Base-by-base conservation (phyloP, 2,329 filamentous ascomycete genomes). In the Pestalotiopsis sp. region DNA sequence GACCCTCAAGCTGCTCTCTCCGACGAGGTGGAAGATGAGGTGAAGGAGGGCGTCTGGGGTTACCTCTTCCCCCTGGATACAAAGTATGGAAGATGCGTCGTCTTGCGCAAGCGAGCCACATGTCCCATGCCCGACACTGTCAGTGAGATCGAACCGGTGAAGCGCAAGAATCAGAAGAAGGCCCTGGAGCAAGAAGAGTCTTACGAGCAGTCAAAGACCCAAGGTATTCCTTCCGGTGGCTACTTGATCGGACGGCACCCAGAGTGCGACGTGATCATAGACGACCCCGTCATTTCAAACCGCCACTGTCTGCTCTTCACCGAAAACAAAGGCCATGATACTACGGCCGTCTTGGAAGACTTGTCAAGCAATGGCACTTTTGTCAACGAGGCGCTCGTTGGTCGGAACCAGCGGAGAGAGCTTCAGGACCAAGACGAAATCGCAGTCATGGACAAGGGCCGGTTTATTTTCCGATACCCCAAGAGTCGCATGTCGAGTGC, bases 351-450 rank as follows among this genome's bases (percentile, higher is more conserved):
- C 13, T 81, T 99, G 4, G 95, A 99, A 79, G 96, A 99, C 79
- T 83, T 98, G 23, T 99, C 96, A 6, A 96, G 91, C 77, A 99
- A 99, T 78, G 96, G 96, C 65, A 99, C 97, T 0, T 99, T 95
- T 78, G 92, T 99, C 74, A 98, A 98, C 76, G 94, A 98, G 75
- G 92, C 91, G 17, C 87, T 97, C 38, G 89, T 99, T 27, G 96
- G 96, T 27, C 91, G 95, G 65, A 99, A 99, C 80, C 94, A 97
- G 80, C 89, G 94, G 67, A 90, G 95, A 69, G 94, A 97, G 78
- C 86, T 99, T 36, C 87, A 94, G 74, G 94, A 98, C 74, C 91
- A 93, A 49, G 96, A 99, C 73, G 95, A 98, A 79, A 92, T 99
- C 65, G 92, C 93, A 6, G 91, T 99, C 39, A 86, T 97, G 63